Conservation (phyloP, 2,329 filamentous ascomycete genomes). For the Diaporthe ilicicola region DNA sequence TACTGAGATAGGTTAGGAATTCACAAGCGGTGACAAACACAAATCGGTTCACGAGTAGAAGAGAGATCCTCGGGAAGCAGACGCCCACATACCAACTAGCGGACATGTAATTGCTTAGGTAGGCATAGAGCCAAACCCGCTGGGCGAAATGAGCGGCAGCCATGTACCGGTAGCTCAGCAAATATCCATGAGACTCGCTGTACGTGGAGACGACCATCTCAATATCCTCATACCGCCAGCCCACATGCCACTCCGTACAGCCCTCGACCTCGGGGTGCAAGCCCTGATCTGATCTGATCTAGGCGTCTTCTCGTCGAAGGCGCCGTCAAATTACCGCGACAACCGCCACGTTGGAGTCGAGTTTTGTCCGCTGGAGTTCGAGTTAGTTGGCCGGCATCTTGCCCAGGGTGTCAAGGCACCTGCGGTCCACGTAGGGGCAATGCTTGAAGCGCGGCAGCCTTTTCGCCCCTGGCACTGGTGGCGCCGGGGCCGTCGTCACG, state of each 20-base stretch:
- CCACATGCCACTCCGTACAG: not conserved
- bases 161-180: not conserved
- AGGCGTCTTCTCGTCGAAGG: not conserved
- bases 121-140: not conserved
- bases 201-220: not conserved
- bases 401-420: not conserved
- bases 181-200: not conserved
- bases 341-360: not conserved
- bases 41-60: not conserved
- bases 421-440: not conserved
- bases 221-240: not conserved
- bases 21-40: not conserved
- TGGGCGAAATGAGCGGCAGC: not conserved
- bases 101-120: not conserved
- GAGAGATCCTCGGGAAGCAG: not conserved
- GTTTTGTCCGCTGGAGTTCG: not conserved
- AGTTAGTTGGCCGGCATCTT: not conserved
- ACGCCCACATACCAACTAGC: not conserved
- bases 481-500: not conserved
- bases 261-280: not conserved
- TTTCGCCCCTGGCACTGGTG: not conserved
- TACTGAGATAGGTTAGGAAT: not conserved
- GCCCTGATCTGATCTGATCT: not conserved
- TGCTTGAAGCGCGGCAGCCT: not conserved
- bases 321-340: not conserved